Evolutionary conservation across 495 filamentous ascomycete genomes (phyloP).

Genomic region (Penicillium nucicola): DNA sequence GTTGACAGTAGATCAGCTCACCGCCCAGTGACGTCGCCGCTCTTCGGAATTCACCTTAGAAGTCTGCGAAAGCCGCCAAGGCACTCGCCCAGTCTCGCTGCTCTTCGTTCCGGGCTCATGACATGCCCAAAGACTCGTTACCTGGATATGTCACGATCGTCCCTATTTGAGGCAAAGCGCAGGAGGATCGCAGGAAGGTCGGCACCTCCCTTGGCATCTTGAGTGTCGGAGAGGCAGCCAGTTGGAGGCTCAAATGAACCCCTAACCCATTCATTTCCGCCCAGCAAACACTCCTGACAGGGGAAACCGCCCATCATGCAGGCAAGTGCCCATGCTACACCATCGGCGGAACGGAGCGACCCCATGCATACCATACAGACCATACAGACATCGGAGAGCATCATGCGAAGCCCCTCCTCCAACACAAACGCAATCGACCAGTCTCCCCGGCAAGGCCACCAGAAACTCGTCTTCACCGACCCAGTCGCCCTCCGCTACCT

Average conservation of each 20-base stretch:
- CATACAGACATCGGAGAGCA: conserved; percentile 10
- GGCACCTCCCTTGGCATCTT: conserved; percentile 20
- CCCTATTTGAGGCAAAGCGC: conserved; percentile 17
- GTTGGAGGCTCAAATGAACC: conserved; percentile 1
- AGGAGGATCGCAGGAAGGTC: conserved; percentile 27
- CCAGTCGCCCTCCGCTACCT: conserved; percentile 80
- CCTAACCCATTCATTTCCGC: background rate
- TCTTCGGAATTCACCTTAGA: conserved; percentile 9
- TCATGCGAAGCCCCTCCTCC: conserved; percentile 25
- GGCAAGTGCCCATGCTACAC: conserved; percentile 17
- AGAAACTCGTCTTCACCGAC: conserved; percentile 67
- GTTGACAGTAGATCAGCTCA: conserved; percentile 7
- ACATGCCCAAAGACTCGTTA: conserved; percentile 7
- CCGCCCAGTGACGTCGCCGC: conserved; percentile 24
- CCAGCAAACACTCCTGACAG: background rate
- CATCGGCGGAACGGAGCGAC: conserved; percentile 19
- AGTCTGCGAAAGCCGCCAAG: background rate
- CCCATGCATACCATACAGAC: conserved; percentile 6
- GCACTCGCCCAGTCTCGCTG: background rate
- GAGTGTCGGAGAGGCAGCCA: conserved; percentile 13
- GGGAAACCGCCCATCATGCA: conserved; percentile 19
- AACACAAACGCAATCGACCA: conserved; percentile 17
- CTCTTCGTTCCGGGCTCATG: background rate
- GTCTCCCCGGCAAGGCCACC: conserved; percentile 31
- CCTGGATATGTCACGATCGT: conserved; percentile 26